Percentiles rank a stretch among this genome's conserved stretches.
Conservation (phyloP, 148 eudicot genomes). For the Camellia lanceoleosa region DNA sequence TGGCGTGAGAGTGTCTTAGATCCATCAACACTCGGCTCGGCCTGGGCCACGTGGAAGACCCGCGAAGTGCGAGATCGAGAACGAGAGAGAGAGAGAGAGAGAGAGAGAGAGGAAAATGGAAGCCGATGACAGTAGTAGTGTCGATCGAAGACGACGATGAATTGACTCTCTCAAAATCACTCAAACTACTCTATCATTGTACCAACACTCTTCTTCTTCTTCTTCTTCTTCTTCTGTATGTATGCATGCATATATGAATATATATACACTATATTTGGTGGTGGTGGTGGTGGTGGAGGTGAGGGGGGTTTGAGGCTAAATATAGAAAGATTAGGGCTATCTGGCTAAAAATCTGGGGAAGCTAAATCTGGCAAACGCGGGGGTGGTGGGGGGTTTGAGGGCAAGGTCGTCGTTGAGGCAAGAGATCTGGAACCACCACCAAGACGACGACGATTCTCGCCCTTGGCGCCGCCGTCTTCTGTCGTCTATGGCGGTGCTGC, state of each 20-base stretch:
- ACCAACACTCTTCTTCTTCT: neutral
- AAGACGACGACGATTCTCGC: slow-evolving; percentile 17
- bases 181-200: neutral
- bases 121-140: neutral
- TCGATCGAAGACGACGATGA: neutral
- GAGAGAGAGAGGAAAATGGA: neutral
- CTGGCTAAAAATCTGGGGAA: neutral
- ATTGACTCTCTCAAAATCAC: neutral
- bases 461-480: slow-evolving; percentile 26
- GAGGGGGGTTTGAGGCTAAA: neutral
- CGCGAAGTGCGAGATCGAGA: no score
- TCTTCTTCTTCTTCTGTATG: neutral
- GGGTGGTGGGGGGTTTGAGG: slow-evolving; percentile 13
- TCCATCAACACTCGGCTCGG: no score
- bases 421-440: neutral
- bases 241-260: neutral
- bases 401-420: slow-evolving; percentile 25
- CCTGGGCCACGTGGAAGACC: no score
- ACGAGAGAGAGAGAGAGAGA: no score
- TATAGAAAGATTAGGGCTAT: neutral
- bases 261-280: no score
- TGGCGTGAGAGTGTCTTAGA: no score
- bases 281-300: neutral
- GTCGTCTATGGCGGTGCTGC: slow-evolving; percentile 15
- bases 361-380: slow-evolving; percentile 25